Conservation (phyloP, 345 rosid genomes). For the Linum trigynum region DNA sequence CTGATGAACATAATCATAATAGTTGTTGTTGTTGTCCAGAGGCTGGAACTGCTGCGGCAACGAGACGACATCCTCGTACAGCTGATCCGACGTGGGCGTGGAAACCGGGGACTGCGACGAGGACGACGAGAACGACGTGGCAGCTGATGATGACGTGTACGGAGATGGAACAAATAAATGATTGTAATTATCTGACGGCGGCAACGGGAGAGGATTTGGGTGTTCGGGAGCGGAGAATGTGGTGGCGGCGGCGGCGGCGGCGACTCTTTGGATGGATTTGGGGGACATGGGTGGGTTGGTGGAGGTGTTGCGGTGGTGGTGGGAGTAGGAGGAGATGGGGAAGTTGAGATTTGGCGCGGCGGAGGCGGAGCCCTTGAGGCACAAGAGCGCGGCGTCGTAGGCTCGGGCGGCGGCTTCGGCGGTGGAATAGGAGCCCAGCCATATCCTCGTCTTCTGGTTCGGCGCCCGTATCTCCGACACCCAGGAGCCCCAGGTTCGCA, state of each 20-base stretch:
- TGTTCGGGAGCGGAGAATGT: background rate
- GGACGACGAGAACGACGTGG: background rate
- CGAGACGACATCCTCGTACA: background rate
- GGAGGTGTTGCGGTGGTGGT: slow-evolving; percentile 28
- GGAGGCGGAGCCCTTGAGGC: slow-evolving; percentile 75
- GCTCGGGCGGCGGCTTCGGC: slow-evolving; percentile 97
- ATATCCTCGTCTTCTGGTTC: slow-evolving; percentile 85
- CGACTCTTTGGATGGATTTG: slow-evolving; percentile 73
- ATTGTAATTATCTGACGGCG: background rate
- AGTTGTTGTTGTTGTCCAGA: background rate
- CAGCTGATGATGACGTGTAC: background rate
- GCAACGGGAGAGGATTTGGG: background rate
- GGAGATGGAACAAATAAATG: too few species aligned
- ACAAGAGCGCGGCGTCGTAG: slow-evolving; percentile 89
- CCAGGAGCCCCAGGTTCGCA: slow-evolving; percentile 99
- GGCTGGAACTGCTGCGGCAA: background rate
- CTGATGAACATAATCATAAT: background rate
- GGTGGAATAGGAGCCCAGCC: slow-evolving; percentile 96
- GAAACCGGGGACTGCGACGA: background rate
- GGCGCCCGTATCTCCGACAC: slow-evolving; percentile 97
- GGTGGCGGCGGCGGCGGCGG: slow-evolving; percentile 59
- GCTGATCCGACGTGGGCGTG: background rate
- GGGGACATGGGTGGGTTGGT: slow-evolving; percentile 80
- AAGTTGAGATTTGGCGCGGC: slow-evolving; percentile 73
- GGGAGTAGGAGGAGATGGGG: slow-evolving; percentile 34